Evolutionary conservation across 192 early-diverging fungal species (phyloP), one percentile per base, ranked within the genome.

Genomic region (Coemansia javaensis): DNA sequence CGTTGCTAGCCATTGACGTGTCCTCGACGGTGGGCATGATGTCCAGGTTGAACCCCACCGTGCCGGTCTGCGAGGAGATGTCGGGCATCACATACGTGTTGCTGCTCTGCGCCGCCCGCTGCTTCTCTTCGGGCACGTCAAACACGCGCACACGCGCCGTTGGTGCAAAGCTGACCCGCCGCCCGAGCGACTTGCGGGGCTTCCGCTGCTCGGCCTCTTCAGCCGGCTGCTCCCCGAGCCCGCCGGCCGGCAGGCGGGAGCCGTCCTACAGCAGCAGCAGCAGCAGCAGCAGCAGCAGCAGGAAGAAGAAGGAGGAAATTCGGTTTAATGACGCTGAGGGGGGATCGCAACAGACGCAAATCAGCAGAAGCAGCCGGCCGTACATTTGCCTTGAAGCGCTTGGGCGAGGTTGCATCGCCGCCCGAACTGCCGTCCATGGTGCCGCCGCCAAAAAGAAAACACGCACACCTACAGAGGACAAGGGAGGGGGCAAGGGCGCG

Each of bases 91-190:
- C 52, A 47, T 59, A 75, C 5, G 44, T 63, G 41, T 63, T 59
- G 34, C 34, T 55, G 18, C 36, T 44, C 23, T 33, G 48, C 9
- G 56, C 17, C 6, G 28, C 20, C 10, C 32, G 39, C 40, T 52
- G 55, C 55, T 63, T 63, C 31, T 75, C 71, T 22, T 66, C 71
- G 27, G 59, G 55, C 0, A 63, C 57, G 22, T 75, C 71, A 59
- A 75, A 75, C 71, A 75, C 67, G 23, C 71, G 54, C 35, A 75
- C 65, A 45, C 67, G 71, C 0, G 71, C 71, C 5, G 71, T 75
- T 4, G 59, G 71, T 0, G 71, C 71, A 63, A 75, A 75, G 51
- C 71, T 75, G 13, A 75, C 71, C 12, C 71, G 59, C 23, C 71
- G 44, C 7, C 65, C 65, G 20, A 75, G 16, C 2, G 71, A 75